phyloP scores from a whole-genome alignment of 2,329 filamentous ascomycete species.

The Trichoderma atrobrunneum region DNA sequence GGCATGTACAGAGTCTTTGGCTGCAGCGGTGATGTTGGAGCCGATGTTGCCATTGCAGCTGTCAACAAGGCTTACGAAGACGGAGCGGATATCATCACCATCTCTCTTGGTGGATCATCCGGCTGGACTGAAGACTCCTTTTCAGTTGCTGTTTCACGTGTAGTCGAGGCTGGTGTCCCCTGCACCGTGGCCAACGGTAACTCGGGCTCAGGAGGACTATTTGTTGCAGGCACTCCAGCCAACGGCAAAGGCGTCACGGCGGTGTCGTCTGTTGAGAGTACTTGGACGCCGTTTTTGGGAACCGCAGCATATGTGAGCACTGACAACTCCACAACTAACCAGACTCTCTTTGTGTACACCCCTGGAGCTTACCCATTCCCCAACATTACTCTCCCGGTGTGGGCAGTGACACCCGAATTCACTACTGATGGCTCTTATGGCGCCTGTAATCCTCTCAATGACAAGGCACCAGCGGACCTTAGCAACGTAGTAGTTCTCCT shows the following conservation, averaged over 20 bases:
- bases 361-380: background rate
- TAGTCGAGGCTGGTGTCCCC: conserved; percentile 42
- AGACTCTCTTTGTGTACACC: background rate
- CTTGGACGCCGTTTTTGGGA: conserved; percentile 30
- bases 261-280: conserved; percentile 44
- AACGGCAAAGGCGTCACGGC: conserved; percentile 42
- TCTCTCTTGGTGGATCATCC: conserved; percentile 32
- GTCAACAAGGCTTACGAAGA: conserved; percentile 41
- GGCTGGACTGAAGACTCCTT: conserved; percentile 31
- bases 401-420: conserved; percentile 50
- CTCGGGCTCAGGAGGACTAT: conserved; percentile 40
- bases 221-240: conserved; percentile 38
- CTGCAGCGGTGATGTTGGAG: conserved; percentile 30
- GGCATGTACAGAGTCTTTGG: conserved; percentile 39
- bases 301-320: background rate
- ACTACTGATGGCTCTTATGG: conserved; percentile 40
- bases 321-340: background rate
- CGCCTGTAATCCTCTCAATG: conserved; percentile 52
- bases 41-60: conserved; percentile 39
- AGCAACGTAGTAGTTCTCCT: conserved; percentile 57
- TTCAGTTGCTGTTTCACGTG: conserved; percentile 39
- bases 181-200: conserved; percentile 45
- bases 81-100: conserved; percentile 37
- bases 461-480: conserved; percentile 51
- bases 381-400: conserved; percentile 41